These are phyloP conservation scores for Murraya paniculata DNA, from an alignment of 345 rosid genomes.

Conservation along the genomic window DNA sequence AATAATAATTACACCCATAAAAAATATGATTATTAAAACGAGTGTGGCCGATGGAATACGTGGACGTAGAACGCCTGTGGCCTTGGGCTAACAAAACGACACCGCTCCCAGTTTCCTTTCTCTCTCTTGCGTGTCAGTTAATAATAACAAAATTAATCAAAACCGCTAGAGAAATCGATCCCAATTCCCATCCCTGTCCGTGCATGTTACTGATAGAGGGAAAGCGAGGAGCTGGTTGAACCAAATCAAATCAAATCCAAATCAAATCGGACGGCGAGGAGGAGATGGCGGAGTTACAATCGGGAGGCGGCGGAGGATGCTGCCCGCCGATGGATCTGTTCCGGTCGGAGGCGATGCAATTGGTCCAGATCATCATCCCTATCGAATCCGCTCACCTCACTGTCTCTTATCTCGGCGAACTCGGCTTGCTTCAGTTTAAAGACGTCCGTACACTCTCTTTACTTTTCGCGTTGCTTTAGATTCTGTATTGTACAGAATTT, in stretches of 20 bases:
- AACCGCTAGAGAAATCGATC: background rate
- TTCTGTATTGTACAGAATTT: background rate
- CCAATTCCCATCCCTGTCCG: background rate
- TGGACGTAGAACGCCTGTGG: background rate
- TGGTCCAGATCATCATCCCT: constrained; percentile 89
- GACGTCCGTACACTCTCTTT: constrained; percentile 53
- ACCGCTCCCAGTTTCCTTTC: constrained; percentile 1
- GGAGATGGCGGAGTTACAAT: constrained; percentile 47
- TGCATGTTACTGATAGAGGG: background rate
- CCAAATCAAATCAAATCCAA: background rate
- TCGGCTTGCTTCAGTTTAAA: constrained; percentile 93
- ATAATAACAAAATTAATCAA: background rate
- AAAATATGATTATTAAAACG: no score
- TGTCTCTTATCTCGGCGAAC: constrained; percentile 88
- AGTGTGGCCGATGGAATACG: no score
- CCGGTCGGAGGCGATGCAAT: constrained; percentile 92
- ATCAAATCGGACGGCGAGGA: constrained; percentile 9
- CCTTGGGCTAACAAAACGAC: background rate
- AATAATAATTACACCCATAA: no score
- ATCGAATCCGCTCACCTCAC: constrained; percentile 88
- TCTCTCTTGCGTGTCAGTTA: background rate
- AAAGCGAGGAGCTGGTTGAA: background rate
- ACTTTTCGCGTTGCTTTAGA: background rate
- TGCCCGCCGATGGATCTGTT: constrained; percentile 95
- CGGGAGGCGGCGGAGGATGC: constrained; percentile 48